Evolutionary conservation across 305 asterid species (phyloP), one percentile per base, ranked within the genome.

Genomic region (Lippia alba): DNA sequence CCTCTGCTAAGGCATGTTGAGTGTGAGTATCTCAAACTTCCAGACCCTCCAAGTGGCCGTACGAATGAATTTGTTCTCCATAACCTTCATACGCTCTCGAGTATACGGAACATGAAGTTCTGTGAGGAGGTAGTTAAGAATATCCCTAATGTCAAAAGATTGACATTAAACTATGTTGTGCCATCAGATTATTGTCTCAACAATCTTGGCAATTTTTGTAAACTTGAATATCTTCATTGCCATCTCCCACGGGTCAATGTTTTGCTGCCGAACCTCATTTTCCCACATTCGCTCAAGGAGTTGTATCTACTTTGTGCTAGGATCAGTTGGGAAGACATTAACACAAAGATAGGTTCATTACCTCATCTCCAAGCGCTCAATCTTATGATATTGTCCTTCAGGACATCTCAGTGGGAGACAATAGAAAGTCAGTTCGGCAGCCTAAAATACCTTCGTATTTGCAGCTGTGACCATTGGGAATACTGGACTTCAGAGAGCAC

Each of bases 251-350:
- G 18, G 0, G 2, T 0, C 0, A 0, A 0, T 0, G 17, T 10
- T 36, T 36, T 36, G 41, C 41, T 36, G 58, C 12, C 30, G 30
- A 24, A 15, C 8, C 48, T 75, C 12, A 12, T 8, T 12, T 70
- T 76, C 33, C 80, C 80, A 5, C 64, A 11, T 10, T 70, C 76
- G 3, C 69, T 64, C 76, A 70, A 30, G 63, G 41, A 58, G 66
- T 17, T 76, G 73, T 49, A 9, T 12, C 30, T 70, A 14, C 0
- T 0, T 0, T 10, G 12, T 15, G 0, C 14, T 5, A 0, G 12
- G 1, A 14, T 45, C 18, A 5, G 6, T 0, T 76, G 69, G 76
- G 69, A 65, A 40, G 71, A 40, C 16, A 41, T 70, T 3, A 12
- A 1, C 32, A 40, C 45, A 48, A 56, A 24, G 56, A 36, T 51